These are phyloP conservation scores for Yamadazyma sp. DNA, from an alignment of 805 yeast species.

Conservation along the genomic window DNA sequence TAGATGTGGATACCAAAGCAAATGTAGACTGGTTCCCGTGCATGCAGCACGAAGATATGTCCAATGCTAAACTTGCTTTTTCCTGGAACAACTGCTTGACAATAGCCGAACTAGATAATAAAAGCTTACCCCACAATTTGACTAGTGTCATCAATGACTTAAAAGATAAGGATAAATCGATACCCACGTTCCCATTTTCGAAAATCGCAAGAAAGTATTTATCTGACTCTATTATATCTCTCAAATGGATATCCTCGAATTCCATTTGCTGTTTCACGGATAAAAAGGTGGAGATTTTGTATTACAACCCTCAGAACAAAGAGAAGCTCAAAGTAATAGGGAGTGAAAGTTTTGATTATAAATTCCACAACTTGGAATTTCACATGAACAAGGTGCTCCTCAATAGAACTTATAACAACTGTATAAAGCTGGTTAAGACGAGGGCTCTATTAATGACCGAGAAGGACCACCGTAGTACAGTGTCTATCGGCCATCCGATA, in stretches of 20 bases:
- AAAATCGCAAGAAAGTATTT: conserved; percentile 4
- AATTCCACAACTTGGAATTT: not conserved
- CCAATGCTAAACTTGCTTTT: conserved; percentile 55
- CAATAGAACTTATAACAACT: conserved; percentile 3
- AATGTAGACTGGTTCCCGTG: conserved; percentile 66
- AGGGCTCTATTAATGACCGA: conserved; percentile 7
- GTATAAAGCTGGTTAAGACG: conserved; percentile 12
- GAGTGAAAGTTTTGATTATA: not conserved
- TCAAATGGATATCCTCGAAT: conserved; percentile 53
- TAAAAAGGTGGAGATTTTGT: not conserved
- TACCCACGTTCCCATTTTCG: conserved; percentile 27
- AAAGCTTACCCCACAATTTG: conserved; percentile 33
- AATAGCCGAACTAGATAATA: conserved; percentile 49
- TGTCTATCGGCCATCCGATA: conserved; percentile 58
- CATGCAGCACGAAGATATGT: conserved; percentile 24
- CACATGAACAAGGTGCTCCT: conserved; percentile 1
- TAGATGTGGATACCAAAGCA: conserved; percentile 3
- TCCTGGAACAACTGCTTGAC: conserved; percentile 66
- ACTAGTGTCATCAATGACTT: conserved; percentile 25
- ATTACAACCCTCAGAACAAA: not conserved
- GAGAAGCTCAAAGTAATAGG: conserved; percentile 4
- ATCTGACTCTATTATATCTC: conserved; percentile 15
- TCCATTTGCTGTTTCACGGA: conserved; percentile 22
- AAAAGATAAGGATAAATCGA: conserved; percentile 38
- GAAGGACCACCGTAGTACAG: conserved; percentile 28